Base-by-base conservation (phyloP, 306 rosid genomes). In the Cucurbita argyrosperma region DNA sequence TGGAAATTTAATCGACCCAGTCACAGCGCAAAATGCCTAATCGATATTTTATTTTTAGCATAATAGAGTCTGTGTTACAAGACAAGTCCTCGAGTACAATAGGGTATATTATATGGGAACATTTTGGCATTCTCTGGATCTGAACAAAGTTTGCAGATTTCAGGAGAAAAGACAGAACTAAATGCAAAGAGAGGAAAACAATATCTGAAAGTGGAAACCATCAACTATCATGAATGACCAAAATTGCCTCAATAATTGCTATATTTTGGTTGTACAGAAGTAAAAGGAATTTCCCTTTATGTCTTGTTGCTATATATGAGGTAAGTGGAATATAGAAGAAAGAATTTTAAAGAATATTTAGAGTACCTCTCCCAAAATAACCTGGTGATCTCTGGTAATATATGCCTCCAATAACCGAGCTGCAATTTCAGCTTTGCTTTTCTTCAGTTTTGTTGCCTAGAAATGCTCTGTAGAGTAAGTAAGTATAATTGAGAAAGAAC, bases 401-500 rank as follows among this genome's bases (percentile, higher is more conserved):
- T 59, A 14, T 13, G 55, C 72, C 13, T 67, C 72, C 23, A 46
- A 67, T 45, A 46, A 67, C 72, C 72, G 55, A 11, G 55, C 72
- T 67, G 56, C 72, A 21, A 46, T 67, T 46, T 65, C 53, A 45
- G 38, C 40, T 45, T 42, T 67, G 18, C 9, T 53, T 46, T 45
- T 21, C 54, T 54, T 21, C 54, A 66, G 39, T 66, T 45, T 19
- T 67, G 72, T 67, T 45, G 56, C 55, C 55, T 67, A 45, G 5
- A 46, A 67, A 67, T 46, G 72, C 55, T 12, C 55, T 67, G 40
- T 67, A 67, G 72, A 46, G 40, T 46, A 55, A 46, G 40, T 46
- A 55, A 67, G 52, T 18, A 45, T 66, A 67, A 67, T 67, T 67
- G 55, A 46, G 72, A 67, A 67, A 67, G 55, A 46, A 67, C 72